Conservation (phyloP, 2,329 filamentous ascomycete species). For the Penicillium sp. region DNA sequence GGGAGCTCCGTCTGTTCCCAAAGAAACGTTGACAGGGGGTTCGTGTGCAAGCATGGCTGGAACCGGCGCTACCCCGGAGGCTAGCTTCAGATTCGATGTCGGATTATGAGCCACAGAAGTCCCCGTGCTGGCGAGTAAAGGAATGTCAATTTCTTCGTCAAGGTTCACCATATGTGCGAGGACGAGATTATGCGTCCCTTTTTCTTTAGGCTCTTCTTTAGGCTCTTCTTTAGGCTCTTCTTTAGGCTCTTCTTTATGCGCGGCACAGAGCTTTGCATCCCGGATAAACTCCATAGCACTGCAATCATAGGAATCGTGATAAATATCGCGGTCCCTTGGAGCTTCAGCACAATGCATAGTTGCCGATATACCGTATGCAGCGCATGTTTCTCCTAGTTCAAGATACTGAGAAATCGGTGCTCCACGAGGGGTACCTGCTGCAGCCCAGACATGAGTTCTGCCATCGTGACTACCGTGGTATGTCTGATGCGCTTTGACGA, state of each 20-base stretch:
- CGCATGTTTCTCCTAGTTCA: conserved; percentile 40
- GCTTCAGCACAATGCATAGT: conserved; percentile 51
- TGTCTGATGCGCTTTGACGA: conserved; percentile 19
- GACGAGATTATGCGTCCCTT: conserved; percentile 35
- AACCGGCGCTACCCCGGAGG: conserved; percentile 48
- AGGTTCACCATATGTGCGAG: conserved; percentile 54
- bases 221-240: not conserved
- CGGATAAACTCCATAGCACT: conserved; percentile 39
- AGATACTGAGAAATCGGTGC: conserved; percentile 36
- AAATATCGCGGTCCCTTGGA: conserved; percentile 25
- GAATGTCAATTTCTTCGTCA: conserved; percentile 40
- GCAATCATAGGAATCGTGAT: conserved; percentile 29
- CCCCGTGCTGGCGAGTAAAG: conserved; percentile 36
- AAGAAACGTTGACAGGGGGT: conserved; percentile 41
- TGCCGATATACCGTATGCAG: conserved; percentile 38
- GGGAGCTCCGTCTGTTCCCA: conserved; percentile 53
- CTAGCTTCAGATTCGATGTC: conserved; percentile 52
- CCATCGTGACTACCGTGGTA: conserved; percentile 36
- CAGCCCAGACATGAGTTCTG: conserved; percentile 53
- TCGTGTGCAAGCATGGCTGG: conserved; percentile 39
- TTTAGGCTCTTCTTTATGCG: not conserved
- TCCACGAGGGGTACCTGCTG: conserved; percentile 47
- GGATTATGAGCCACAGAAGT: conserved; percentile 52
- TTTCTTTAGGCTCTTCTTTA: not conserved
- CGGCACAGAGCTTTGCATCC: conserved; percentile 30